Evolutionary conservation across 1,284 basidiomycete species (phyloP).

Genomic region (Puccinia sorghi): DNA sequence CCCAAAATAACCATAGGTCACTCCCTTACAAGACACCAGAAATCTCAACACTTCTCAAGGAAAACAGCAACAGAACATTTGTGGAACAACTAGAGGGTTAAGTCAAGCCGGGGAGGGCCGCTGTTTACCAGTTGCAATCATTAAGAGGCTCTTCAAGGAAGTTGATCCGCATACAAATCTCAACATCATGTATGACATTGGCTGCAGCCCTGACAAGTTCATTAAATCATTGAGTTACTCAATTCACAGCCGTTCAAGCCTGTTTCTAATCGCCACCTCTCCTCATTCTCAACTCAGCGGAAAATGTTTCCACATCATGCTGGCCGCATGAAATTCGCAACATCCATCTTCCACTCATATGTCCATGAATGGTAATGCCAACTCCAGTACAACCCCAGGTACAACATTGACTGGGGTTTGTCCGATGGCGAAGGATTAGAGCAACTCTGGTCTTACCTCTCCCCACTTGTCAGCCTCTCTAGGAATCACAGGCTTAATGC

Average conservation of each 20-base stretch:
- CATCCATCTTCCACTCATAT: background rate
- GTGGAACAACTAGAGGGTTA: no score
- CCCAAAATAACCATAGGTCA: no score
- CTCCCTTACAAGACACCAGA: no score
- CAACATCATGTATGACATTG: background rate
- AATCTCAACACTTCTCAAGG: no score
- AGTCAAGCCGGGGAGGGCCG: background rate
- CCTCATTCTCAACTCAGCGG: background rate
- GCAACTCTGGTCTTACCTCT: background rate
- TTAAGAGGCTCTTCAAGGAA: background rate
- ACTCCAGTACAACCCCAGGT: background rate
- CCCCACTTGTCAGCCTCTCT: background rate
- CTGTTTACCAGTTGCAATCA: background rate
- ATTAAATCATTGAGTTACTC: background rate
- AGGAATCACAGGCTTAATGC: background rate
- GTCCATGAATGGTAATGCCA: background rate
- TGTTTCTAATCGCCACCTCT: background rate
- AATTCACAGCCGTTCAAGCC: background rate
- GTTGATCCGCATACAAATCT: background rate
- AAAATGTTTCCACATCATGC: background rate
- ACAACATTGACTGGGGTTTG: background rate
- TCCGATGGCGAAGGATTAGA: conserved; percentile 18
- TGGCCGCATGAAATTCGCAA: background rate
- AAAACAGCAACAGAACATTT: no score
- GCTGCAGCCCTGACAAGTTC: background rate